phyloP scores from a whole-genome alignment of 345 rosid species.

The Eucalyptus microcorys region DNA sequence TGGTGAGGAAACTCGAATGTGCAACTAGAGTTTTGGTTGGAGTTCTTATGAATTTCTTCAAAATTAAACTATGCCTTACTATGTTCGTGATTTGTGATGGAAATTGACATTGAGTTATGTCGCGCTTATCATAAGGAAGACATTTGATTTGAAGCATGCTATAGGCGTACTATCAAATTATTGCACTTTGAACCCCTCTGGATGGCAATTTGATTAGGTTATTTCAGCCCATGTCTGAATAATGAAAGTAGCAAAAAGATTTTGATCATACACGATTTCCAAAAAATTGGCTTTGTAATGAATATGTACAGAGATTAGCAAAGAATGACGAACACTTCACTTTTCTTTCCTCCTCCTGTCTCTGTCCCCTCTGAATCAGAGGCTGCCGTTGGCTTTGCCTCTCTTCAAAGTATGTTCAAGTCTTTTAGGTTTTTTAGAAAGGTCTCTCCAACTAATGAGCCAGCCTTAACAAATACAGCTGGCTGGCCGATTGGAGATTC shows the following conservation, averaged over 20 bases:
- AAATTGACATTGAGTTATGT: background rate
- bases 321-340: background rate
- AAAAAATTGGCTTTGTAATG: background rate
- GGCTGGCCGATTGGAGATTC: slow-evolving; percentile 59
- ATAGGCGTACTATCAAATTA: background rate
- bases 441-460: slow-evolving; percentile 38
- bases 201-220: background rate
- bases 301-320: background rate
- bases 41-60: background rate
- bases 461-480: slow-evolving; percentile 50
- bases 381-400: background rate
- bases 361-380: background rate
- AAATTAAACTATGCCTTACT: background rate
- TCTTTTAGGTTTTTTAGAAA: slow-evolving; percentile 32
- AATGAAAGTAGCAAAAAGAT: background rate
- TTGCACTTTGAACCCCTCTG: background rate
- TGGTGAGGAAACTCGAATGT: background rate
- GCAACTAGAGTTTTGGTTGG: background rate
- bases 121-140: background rate
- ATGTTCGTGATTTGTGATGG: background rate
- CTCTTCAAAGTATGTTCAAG: slow-evolving; percentile 8
- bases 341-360: background rate
- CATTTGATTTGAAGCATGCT: background rate
- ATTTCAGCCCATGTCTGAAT: background rate
- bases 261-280: background rate